Conservation (phyloP, 2,329 filamentous ascomycete species). For the Microcyclospora tardicrescens region DNA sequence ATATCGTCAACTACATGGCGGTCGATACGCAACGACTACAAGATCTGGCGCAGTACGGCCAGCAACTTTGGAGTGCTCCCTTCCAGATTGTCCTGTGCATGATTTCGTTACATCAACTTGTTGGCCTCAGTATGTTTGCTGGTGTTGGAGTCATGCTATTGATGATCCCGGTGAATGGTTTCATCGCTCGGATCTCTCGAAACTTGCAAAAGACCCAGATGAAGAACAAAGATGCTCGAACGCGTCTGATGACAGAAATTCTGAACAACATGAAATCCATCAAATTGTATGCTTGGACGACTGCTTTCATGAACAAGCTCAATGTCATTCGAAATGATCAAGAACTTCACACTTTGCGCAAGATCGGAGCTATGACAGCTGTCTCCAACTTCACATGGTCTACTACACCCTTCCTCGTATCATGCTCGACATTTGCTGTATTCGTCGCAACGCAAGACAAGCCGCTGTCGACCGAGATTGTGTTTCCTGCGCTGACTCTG, state of each 20-base stretch:
- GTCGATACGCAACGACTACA: constrained; percentile 92
- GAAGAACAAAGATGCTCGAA: constrained; percentile 96
- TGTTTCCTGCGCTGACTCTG: constrained; percentile 82
- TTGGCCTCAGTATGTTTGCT: constrained; percentile 89
- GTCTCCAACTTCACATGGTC: constrained; percentile 98
- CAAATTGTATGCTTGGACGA: constrained; percentile 96
- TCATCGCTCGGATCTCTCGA: constrained; percentile 89
- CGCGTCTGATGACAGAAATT: constrained; percentile 90
- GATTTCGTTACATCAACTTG: constrained; percentile 87
- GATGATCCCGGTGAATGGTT: constrained; percentile 92
- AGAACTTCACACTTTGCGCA: constrained; percentile 87
- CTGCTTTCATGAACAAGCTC: constrained; percentile 93
- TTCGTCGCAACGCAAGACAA: constrained; percentile 74
- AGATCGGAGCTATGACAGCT: constrained; percentile 87
- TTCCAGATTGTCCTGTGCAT: constrained; percentile 96
- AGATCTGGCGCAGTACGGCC: constrained; percentile 87
- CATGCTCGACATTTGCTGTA: constrained; percentile 88
- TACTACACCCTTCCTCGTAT: constrained; percentile 92
- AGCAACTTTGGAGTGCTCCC: constrained; percentile 91
- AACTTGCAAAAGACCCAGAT: constrained; percentile 90
- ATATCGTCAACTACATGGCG: constrained; percentile 99
- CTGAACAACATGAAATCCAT: constrained; percentile 99
- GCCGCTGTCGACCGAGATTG: constrained; percentile 83
- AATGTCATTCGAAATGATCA: constrained; percentile 93
- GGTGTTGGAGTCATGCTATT: constrained; percentile 90